A percentile compares a stretch with the other conserved stretches of the same genome.
Conservation (phyloP, 2,329 filamentous ascomycete species). For the Alternaria sp. region DNA sequence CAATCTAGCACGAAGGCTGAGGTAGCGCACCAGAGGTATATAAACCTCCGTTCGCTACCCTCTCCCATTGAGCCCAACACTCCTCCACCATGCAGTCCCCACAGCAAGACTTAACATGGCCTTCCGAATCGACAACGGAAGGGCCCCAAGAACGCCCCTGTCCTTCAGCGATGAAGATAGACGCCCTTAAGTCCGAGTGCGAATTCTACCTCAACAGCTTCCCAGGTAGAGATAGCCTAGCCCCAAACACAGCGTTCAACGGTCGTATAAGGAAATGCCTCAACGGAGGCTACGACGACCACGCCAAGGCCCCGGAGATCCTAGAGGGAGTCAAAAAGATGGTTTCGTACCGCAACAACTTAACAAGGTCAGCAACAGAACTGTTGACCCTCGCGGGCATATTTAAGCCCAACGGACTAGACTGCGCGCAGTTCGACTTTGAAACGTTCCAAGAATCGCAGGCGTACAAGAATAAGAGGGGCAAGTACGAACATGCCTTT, state of each 20-base stretch:
- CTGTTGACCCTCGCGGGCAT: neutral
- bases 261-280: neutral
- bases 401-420: neutral
- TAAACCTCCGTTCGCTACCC: neutral
- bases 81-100: neutral
- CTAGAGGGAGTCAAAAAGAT: neutral
- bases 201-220: neutral
- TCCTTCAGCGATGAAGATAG: rapidly evolving
- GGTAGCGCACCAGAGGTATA: neutral
- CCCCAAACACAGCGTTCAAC: neutral
- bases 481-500: neutral
- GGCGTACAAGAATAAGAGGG: neutral
- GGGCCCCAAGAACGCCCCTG: neutral
- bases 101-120: neutral
- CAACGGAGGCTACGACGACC: neutral
- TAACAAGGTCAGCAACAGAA: neutral
- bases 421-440: neutral
- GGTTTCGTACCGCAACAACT: neutral
- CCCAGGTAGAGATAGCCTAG: neutral
- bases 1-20: rapidly evolving
- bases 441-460: neutral
- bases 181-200: neutral
- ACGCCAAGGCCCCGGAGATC: neutral
- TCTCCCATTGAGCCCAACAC: neutral
- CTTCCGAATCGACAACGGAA: neutral